Evolutionary conservation across 148 eudicot genomes (phyloP).

Genomic region (Diospyros kaki): DNA sequence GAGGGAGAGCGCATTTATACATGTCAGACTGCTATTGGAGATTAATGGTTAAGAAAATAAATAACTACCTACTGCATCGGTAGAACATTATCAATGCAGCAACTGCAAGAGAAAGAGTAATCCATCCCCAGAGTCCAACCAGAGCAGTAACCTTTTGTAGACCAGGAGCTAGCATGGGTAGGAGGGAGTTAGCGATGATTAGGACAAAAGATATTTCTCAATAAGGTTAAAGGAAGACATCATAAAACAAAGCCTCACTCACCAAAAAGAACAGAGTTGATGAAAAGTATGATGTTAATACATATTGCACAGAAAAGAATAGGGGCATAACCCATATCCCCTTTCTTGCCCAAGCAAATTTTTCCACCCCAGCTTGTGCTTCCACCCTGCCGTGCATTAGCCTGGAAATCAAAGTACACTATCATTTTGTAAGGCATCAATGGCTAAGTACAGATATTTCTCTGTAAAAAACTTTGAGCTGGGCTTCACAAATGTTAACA

Average conservation of each 20-base stretch:
- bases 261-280: conserved; percentile 82
- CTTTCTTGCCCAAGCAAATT: conserved; percentile 36
- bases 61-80: conserved; percentile 71
- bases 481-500: neutral
- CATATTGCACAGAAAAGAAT: conserved; percentile 51
- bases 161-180: conserved; percentile 48
- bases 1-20: neutral
- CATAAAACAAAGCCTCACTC: conserved; percentile 22
- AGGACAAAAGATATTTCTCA: conserved; percentile 12
- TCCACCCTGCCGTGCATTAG: conserved; percentile 59
- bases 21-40: neutral
- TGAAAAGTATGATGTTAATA: conserved; percentile 54
- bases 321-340: conserved; percentile 61
- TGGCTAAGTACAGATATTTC: neutral
- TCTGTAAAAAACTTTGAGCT: neutral
- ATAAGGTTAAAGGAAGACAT: neutral
- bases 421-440: too few species aligned
- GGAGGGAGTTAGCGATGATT: conserved; percentile 19
- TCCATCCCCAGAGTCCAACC: conserved; percentile 92
- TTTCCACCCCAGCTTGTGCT: conserved; percentile 43
- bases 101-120: conserved; percentile 55
- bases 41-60: conserved; percentile 8
- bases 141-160: conserved; percentile 71
- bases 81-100: conserved; percentile 62
- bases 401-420: conserved; percentile 41